These are phyloP conservation scores for Citrullus mucosospermus DNA, from an alignment of 306 rosid genomes.

Conservation along the genomic window DNA sequence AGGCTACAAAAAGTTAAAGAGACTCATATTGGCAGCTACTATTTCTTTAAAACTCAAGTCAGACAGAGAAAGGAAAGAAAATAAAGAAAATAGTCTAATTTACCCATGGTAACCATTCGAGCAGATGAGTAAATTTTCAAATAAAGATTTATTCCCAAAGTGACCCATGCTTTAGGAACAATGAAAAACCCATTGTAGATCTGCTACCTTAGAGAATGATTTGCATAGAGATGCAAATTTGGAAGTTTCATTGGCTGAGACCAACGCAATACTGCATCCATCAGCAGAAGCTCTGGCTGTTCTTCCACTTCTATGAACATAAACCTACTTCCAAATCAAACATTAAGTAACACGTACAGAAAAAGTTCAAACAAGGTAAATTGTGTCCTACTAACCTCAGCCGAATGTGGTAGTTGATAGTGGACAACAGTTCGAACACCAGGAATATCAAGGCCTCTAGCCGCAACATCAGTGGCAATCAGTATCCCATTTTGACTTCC, in stretches of 20 bases:
- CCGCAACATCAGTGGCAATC: slow-evolving; percentile 89
- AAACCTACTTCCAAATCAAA: slow-evolving; percentile 40
- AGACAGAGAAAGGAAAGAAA: background rate
- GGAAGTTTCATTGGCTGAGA: slow-evolving; percentile 67
- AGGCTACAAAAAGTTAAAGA: background rate
- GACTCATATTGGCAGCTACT: background rate
- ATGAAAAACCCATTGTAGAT: background rate
- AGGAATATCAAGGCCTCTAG: slow-evolving; percentile 90
- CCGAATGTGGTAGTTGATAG: slow-evolving; percentile 98
- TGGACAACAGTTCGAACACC: slow-evolving; percentile 89
- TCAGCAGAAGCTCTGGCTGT: slow-evolving; percentile 96
- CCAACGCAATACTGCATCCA: slow-evolving; percentile 90
- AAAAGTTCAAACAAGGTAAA: slow-evolving; percentile 1
- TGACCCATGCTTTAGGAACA: background rate
- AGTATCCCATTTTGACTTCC: slow-evolving; percentile 64
- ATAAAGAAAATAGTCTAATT: background rate
- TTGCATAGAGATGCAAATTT: slow-evolving; percentile 82
- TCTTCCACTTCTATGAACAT: slow-evolving; percentile 98
- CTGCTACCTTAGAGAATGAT: slow-evolving; percentile 77
- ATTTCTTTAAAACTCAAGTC: background rate
- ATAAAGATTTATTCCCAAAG: too few species aligned
- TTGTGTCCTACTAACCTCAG: slow-evolving; percentile 46
- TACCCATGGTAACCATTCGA: background rate
- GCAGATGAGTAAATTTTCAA: too few species aligned
- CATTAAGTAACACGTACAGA: slow-evolving; percentile 1